Evolutionary conservation across 176 grass and related monocot genomes (phyloP).

Genomic region (Musa schizocarpa): DNA sequence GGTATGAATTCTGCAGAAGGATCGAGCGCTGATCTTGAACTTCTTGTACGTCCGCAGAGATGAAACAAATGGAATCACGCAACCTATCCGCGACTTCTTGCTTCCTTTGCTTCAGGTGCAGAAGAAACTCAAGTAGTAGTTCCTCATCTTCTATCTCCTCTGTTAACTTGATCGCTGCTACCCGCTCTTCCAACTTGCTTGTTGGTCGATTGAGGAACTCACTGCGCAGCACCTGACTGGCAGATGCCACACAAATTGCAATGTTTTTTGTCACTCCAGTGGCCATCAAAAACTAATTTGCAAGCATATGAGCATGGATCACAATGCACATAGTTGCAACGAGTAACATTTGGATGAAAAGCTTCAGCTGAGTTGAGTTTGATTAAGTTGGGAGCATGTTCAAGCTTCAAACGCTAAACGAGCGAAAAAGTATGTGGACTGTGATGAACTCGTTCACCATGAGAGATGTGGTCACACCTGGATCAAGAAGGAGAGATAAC

Average conservation of each 20-base stretch:
- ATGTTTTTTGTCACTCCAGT: neutral
- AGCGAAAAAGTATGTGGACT: no score
- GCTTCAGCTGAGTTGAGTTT: no score
- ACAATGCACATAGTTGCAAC: neutral
- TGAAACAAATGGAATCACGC: constrained; percentile 63
- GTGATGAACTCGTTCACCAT: neutral
- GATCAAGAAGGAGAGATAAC: neutral
- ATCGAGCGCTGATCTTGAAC: constrained; percentile 53
- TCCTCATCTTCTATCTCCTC: constrained; percentile 96
- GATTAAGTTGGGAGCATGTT: no score
- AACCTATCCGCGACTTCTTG: constrained; percentile 69
- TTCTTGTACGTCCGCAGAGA: constrained; percentile 79
- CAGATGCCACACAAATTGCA: neutral
- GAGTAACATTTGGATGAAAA: no score
- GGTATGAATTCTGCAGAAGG: constrained; percentile 32
- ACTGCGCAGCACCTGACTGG: constrained; percentile 77
- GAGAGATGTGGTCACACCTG: neutral
- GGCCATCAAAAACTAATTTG: neutral
- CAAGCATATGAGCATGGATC: neutral
- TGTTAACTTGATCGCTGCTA: constrained; percentile 50
- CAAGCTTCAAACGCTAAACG: no score
- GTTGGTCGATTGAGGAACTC: constrained; percentile 74
- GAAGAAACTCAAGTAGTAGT: constrained; percentile 70
- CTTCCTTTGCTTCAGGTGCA: constrained; percentile 71
- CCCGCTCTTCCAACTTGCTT: constrained; percentile 57